A percentile compares a stretch with the other conserved stretches of the same genome.
phyloP scores from a whole-genome alignment of 139 green algal species.

The Auxenochlorella pyrenoidosa region DNA sequence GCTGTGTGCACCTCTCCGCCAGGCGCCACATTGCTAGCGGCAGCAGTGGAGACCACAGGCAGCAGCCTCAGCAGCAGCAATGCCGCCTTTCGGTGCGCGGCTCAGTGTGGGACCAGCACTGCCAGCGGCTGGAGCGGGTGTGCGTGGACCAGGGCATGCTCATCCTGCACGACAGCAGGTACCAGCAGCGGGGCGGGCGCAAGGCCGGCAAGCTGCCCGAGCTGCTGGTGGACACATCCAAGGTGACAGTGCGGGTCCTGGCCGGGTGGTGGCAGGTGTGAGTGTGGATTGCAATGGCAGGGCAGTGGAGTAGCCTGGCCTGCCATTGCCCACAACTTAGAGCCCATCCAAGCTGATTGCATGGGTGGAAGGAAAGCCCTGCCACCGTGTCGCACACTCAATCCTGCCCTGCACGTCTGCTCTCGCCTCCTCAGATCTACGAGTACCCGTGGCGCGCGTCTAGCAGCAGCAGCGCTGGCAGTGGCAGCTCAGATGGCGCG shows the following conservation, averaged over 20 bases:
- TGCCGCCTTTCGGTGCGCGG: slow-evolving; percentile 6
- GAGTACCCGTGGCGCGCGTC: slow-evolving; percentile 27
- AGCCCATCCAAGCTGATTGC: too few relatives aligned
- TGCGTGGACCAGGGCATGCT: slow-evolving; percentile 26
- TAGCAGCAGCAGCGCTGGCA: background rate
- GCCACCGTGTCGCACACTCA: background rate
- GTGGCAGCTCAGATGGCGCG: background rate
- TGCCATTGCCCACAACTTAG: too few relatives aligned
- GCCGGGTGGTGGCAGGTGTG: background rate
- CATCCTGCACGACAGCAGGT: slow-evolving; percentile 10
- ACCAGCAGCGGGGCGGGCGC: slow-evolving; percentile 26
- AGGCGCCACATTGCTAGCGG: background rate
- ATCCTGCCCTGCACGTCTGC: background rate
- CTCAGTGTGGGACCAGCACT: slow-evolving; percentile 19
- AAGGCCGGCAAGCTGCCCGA: slow-evolving; percentile 15
- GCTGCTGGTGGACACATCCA: slow-evolving; percentile 9
- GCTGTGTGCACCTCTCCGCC: background rate
- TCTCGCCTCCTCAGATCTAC: slow-evolving; percentile 2
- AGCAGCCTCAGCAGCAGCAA: background rate
- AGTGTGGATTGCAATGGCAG: background rate
- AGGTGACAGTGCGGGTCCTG: background rate
- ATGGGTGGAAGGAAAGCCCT: too few relatives aligned
- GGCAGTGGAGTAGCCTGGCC: too few relatives aligned
- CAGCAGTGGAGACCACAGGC: background rate
- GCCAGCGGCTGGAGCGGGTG: slow-evolving; percentile 11